Base-by-base conservation (phyloP, 2,329 filamentous ascomycete species). In the Diplodia mutila region DNA sequence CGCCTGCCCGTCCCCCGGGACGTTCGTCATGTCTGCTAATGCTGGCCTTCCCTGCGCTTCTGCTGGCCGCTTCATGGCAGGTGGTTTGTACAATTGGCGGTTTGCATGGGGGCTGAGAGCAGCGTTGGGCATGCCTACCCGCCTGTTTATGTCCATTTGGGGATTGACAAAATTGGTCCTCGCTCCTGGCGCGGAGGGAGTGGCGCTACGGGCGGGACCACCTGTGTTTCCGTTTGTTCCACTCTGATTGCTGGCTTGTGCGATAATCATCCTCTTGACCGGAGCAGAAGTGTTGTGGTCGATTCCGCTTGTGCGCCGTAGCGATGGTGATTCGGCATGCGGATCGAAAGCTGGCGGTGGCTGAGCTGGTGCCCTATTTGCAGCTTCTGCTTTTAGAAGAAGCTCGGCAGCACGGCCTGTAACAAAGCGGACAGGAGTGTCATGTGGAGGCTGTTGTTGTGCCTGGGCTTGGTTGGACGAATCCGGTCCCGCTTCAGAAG, bases 261-360 rank as follows among this genome's bases (percentile, higher is more conserved):
- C 12, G 8, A 70, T 70, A 71, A 11, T 70, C 70, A 46, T 16
- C 12, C 32, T 48, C 8, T 23, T 67, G 55, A 97, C 81, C 0
- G 93, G 92, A 64, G 90, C 89, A 4, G 91, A 94, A 63, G 87
- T 90, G 25, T 82, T 88, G 75, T 96, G 92, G 74, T 97, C 93
- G 48, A 97, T 86, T 2, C 94, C 94, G 0, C 91, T 91, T 0
- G 94, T 97, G 76, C 94, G 94, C 69, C 92, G 88, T 75, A 97
- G 93, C 0, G 93, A 95, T 0, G 94, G 93, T 69, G 80, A 83
- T 61, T 84, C 82, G 14, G 75, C 80, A 65, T 84, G 79, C 4
- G 82, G 82, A 54, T 85, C 83, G 75, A 85, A 85, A 0, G 79
- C 79, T 21, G 71, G 69, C 32, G 76, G 68, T 16, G 74, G 69